Percentiles rank a stretch among this genome's conserved stretches.
These are phyloP conservation scores for Emericellopsis cladophorae DNA, from an alignment of 2,329 filamentous ascomycete genomes.

Conservation along the genomic window DNA sequence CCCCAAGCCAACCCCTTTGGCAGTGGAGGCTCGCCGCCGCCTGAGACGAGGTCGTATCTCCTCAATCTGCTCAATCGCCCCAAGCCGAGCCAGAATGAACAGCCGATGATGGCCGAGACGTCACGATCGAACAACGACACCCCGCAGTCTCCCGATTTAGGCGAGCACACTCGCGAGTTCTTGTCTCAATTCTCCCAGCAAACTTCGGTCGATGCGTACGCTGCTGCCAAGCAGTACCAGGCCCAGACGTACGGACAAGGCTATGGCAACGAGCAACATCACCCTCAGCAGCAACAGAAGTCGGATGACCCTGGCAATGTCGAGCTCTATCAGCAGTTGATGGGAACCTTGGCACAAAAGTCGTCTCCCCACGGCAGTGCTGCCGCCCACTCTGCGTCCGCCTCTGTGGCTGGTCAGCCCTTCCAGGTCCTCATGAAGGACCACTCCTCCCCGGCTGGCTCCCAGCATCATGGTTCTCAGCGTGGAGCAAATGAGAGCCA, in stretches of 20 bases:
- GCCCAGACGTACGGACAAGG: constrained; percentile 12
- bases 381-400: constrained; percentile 2
- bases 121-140: constrained; percentile 29
- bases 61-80: constrained; percentile 75
- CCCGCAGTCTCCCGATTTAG: constrained; percentile 25
- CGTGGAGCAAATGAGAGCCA: constrained; percentile 20
- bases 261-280: constrained; percentile 1
- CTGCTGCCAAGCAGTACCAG: constrained; percentile 8
- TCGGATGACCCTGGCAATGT: constrained; percentile 11
- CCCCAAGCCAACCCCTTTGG: constrained; percentile 25
- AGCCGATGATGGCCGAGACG: constrained; percentile 25
- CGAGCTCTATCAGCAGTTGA: constrained; percentile 21
- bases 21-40: constrained; percentile 34
- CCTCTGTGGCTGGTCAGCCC: constrained; percentile 15
- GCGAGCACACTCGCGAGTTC: background rate
- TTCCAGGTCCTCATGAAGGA: constrained; percentile 41
- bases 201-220: constrained; percentile 6
- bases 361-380: constrained; percentile 27
- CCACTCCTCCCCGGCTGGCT: constrained; percentile 22
- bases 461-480: constrained; percentile 24
- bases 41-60: constrained; percentile 73
- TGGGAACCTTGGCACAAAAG: constrained; percentile 19
- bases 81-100: constrained; percentile 50
- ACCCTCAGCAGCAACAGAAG: constrained; percentile 4
- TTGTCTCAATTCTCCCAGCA: constrained; percentile 13